These are phyloP conservation scores for Diutina sp. DNA, from an alignment of 1,139 yeast species.

Conservation along the genomic window DNA sequence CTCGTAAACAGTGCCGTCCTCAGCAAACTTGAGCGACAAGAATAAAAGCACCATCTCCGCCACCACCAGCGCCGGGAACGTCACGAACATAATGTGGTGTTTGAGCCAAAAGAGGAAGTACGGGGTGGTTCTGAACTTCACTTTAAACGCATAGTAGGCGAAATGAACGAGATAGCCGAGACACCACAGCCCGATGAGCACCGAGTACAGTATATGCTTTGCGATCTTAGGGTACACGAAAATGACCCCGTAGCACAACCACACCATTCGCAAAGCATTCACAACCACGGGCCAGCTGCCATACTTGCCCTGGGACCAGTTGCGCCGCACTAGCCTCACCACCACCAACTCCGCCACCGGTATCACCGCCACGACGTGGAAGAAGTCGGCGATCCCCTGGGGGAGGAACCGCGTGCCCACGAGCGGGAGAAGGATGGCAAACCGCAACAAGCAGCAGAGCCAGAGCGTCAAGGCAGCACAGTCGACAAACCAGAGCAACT, in stretches of 20 bases:
- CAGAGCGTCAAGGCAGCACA: conserved; percentile 31
- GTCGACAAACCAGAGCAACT: conserved; percentile 23
- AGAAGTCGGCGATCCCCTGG: conserved; percentile 59
- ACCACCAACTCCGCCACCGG: conserved; percentile 19
- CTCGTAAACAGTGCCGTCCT: neutral
- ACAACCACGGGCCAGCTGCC: conserved; percentile 14
- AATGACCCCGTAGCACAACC: conserved; percentile 33
- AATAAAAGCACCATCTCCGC: conserved; percentile 44
- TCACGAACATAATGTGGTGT: conserved; percentile 25
- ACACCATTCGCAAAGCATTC: conserved; percentile 21
- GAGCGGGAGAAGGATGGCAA: conserved; percentile 40
- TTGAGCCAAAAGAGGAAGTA: conserved; percentile 24
- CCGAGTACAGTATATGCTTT: conserved; percentile 34
- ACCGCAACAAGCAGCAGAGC: conserved; percentile 38
- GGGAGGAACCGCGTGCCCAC: conserved; percentile 53
- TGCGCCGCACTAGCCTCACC: conserved; percentile 9
- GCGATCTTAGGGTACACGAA: conserved; percentile 37
- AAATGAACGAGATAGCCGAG: conserved; percentile 27
- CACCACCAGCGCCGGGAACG: conserved; percentile 31
- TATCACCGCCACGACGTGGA: conserved; percentile 28
- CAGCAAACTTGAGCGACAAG: conserved; percentile 9
- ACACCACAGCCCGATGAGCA: conserved; percentile 35
- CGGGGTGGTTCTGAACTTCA: conserved; percentile 23
- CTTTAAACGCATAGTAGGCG: conserved; percentile 34
- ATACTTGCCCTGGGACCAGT: conserved; percentile 2